phyloP scores from a whole-genome alignment of 495 filamentous ascomycete species.

The Friedmanniomyces simplex region DNA sequence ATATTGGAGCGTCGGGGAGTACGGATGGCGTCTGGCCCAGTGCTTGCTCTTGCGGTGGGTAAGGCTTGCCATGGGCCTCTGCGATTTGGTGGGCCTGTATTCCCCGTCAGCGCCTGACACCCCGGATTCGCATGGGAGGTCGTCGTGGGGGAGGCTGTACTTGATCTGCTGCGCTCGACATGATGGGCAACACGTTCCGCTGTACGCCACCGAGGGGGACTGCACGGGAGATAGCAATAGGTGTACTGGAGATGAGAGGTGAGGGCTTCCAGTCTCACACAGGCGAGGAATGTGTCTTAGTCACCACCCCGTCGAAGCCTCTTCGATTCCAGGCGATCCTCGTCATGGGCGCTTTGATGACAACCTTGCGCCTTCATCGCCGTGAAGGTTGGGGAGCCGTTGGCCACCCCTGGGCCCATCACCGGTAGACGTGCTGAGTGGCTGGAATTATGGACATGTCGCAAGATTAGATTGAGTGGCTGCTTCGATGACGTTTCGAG shows the following conservation, averaged over 20 bases:
- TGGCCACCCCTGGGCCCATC: too few species aligned
- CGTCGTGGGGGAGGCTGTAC: neutral
- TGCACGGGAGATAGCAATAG: neutral
- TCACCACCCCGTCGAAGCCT: neutral
- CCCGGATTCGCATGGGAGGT: neutral
- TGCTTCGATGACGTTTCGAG: too few species aligned
- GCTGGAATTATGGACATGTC: too few species aligned
- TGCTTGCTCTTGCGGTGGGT: slow-evolving; percentile 24
- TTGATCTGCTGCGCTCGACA: neutral
- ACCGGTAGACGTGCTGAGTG: too few species aligned
- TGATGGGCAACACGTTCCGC: neutral
- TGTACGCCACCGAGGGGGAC: too few species aligned
- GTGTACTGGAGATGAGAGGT: too few species aligned
- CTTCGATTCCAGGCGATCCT: neutral
- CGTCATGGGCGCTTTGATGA: neutral
- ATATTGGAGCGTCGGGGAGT: slow-evolving; percentile 29
- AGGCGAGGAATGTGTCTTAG: too few species aligned
- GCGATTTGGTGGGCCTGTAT: neutral
- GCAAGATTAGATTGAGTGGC: too few species aligned
- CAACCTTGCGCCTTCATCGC: too few species aligned
- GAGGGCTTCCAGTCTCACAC: too few species aligned
- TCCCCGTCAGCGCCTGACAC: neutral
- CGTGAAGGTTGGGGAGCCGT: too few species aligned
- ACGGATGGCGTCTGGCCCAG: slow-evolving; percentile 26
- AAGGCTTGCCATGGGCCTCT: slow-evolving; percentile 22